phyloP scores from a whole-genome alignment of 331 rosid species.

The Acacia pycnantha region DNA sequence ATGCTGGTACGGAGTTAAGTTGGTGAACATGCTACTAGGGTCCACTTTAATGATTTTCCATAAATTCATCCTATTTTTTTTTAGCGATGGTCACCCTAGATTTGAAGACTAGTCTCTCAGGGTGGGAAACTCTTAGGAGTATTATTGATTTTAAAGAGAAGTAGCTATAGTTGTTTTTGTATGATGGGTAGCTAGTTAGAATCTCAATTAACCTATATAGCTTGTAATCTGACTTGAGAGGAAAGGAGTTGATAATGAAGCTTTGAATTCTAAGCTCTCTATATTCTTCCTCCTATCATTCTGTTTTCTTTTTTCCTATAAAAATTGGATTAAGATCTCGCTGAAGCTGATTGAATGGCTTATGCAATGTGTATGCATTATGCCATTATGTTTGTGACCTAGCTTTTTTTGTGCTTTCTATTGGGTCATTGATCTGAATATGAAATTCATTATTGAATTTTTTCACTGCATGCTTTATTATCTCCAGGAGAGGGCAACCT shows the following conservation, averaged over 20 bases:
- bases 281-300: neutral
- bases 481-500: slow-evolving; percentile 89
- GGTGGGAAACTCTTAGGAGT: neutral
- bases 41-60: neutral
- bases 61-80: neutral
- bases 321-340: slow-evolving; percentile 8
- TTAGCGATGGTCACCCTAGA: neutral
- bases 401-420: slow-evolving; percentile 27
- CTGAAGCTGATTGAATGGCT: slow-evolving; percentile 18
- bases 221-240: neutral
- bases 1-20: neutral
- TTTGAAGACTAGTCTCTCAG: neutral
- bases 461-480: slow-evolving; percentile 37
- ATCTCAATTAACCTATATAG: neutral
- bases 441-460: slow-evolving; percentile 20
- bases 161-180: neutral
- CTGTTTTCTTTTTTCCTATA: neutral
- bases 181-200: neutral
- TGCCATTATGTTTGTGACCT: neutral
- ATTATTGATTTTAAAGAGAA: neutral
- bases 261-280: neutral
- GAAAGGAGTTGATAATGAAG: neutral
- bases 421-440: slow-evolving; percentile 4
- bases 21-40: neutral
- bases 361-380: slow-evolving; percentile 6